Conservation (phyloP, 805 yeast species). For the Zygoascus ofunaensis region DNA sequence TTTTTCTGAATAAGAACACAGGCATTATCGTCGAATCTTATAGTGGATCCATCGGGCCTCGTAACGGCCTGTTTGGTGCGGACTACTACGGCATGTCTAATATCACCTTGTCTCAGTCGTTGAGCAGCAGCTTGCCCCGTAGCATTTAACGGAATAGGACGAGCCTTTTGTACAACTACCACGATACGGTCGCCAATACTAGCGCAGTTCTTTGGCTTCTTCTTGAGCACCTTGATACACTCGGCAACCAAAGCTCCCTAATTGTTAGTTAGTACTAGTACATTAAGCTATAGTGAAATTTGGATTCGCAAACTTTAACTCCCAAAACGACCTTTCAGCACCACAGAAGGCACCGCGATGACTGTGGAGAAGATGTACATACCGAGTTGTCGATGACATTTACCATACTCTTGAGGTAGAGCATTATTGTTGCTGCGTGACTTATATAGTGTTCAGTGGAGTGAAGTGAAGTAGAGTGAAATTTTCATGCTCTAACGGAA, state of each 20-base stretch:
- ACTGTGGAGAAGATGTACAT: too few relatives aligned
- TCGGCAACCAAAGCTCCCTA: constrained; percentile 86
- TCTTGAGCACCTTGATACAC: constrained; percentile 87
- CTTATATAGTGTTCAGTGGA: too few relatives aligned
- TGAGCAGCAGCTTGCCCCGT: constrained; percentile 61
- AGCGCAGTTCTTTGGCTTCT: constrained; percentile 76
- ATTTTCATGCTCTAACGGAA: too few relatives aligned
- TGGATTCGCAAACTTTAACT: too few relatives aligned
- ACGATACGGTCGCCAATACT: constrained; percentile 74
- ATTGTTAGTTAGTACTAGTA: background rate
- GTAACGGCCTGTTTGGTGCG: constrained; percentile 75
- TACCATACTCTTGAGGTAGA: constrained; percentile 76
- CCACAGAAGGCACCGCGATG: too few relatives aligned
- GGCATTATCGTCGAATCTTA: constrained; percentile 92
- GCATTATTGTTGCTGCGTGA: too few relatives aligned
- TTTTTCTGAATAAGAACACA: constrained; percentile 89
- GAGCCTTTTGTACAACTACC: constrained; percentile 87
- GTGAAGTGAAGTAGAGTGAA: too few relatives aligned
- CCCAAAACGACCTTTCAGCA: too few relatives aligned
- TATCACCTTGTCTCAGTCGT: constrained; percentile 89
- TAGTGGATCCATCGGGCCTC: constrained; percentile 79
- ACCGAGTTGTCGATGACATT: constrained; percentile 88
- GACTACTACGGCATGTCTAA: constrained; percentile 89
- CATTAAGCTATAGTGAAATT: too few relatives aligned
- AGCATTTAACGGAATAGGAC: constrained; percentile 59